phyloP scores from a whole-genome alignment of 331 rosid species.

The Rhamnella rubrinervis region DNA sequence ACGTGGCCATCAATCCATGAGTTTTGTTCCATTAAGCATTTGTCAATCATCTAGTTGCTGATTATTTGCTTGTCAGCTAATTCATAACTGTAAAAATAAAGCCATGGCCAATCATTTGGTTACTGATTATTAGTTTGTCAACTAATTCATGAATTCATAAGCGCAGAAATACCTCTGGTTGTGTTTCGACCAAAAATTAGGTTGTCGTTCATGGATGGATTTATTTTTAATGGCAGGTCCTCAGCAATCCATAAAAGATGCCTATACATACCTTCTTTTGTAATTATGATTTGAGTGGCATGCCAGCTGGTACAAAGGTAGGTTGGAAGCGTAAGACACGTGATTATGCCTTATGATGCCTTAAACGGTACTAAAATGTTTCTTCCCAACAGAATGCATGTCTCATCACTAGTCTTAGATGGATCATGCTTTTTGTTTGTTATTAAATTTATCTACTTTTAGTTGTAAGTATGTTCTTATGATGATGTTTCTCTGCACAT shows the following conservation, averaged over 20 bases:
- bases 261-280: constrained; percentile 95
- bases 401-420: constrained; percentile 7
- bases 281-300: constrained; percentile 87
- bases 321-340: not conserved
- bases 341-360: constrained; percentile 7
- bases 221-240: constrained; percentile 58
- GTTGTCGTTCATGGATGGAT: constrained; percentile 16
- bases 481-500: not conserved
- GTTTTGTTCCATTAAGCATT: not conserved
- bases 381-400: constrained; percentile 13
- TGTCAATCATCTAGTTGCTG: not conserved
- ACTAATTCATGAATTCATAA: not conserved
- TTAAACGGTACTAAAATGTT: not conserved
- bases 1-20: not conserved
- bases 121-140: not conserved
- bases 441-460: constrained; percentile 2
- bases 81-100: not conserved
- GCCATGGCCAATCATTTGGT: not conserved
- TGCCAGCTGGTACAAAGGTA: constrained; percentile 99
- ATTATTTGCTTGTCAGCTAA: not conserved
- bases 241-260: constrained; percentile 96
- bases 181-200: not conserved
- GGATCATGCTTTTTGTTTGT: constrained; percentile 7
- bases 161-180: not conserved
- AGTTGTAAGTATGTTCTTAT: not conserved